phyloP scores from a whole-genome alignment of 148 eudicot species.

The Vaccinium corymbosum region DNA sequence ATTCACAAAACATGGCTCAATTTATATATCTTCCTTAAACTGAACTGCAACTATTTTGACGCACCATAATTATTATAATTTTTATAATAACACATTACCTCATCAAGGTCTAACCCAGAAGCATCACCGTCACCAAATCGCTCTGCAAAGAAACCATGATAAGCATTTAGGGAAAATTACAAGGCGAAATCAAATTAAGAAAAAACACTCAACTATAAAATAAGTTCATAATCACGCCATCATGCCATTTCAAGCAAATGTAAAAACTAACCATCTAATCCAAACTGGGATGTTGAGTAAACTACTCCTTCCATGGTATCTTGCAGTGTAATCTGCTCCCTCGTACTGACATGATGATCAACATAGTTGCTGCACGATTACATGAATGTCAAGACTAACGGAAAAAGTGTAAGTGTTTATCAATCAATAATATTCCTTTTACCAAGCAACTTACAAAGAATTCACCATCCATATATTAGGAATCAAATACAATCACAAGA shows the following conservation, averaged over 20 bases:
- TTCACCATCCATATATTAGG: neutral
- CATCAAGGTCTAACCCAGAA: conserved; percentile 87
- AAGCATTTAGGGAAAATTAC: neutral
- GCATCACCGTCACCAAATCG: conserved; percentile 97
- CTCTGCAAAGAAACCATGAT: conserved; percentile 44
- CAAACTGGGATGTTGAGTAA: conserved; percentile 80
- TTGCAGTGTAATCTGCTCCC: conserved; percentile 95
- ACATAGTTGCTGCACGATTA: conserved; percentile 67
- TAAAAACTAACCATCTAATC: conserved; percentile 72
- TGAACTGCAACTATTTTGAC: neutral
- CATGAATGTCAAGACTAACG: conserved; percentile 11
- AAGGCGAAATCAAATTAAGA: neutral
- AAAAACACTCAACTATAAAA: neutral
- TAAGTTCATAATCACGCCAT: neutral
- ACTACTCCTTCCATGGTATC: conserved; percentile 81
- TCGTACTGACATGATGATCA: conserved; percentile 93
- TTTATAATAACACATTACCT: conserved; percentile 40
- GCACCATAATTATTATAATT: neutral
- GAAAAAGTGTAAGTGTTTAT: neutral
- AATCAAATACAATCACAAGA: no score
- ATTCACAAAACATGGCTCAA: neutral
- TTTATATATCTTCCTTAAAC: neutral
- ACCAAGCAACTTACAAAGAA: neutral
- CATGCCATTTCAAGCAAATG: conserved; percentile 16
- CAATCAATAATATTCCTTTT: neutral